These are phyloP conservation scores for Stemphylium vesicarium DNA, from an alignment of 2,329 filamentous ascomycete species.

Conservation along the genomic window DNA sequence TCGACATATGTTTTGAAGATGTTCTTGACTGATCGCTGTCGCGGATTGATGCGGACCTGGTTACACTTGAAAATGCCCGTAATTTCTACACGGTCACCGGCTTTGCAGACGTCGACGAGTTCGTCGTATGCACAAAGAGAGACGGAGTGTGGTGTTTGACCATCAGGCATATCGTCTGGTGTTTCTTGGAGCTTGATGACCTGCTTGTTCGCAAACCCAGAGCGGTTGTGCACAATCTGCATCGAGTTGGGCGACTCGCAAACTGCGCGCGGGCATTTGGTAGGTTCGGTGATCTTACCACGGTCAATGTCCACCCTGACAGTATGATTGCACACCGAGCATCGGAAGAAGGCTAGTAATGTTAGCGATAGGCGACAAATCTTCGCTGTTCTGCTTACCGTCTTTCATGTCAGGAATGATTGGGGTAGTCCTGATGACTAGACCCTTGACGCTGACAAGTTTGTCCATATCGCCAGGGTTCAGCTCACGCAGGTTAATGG, in stretches of 20 bases:
- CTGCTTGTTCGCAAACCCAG: constrained; percentile 94
- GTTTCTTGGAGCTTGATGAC: constrained; percentile 99
- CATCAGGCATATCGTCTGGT: constrained; percentile 90
- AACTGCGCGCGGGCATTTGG: constrained; percentile 79
- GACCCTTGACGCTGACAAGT: constrained; percentile 89
- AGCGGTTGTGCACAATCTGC: constrained; percentile 97
- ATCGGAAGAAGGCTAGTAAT: constrained; percentile 85
- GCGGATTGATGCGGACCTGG: constrained; percentile 90
- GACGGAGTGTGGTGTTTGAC: constrained; percentile 96
- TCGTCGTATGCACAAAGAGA: constrained; percentile 97
- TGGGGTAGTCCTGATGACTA: constrained; percentile 93
- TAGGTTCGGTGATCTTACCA: constrained; percentile 95
- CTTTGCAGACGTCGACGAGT: constrained; percentile 96
- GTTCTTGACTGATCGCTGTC: constrained; percentile 89
- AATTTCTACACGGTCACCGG: constrained; percentile 92
- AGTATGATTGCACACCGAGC: constrained; percentile 89
- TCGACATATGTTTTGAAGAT: constrained; percentile 99
- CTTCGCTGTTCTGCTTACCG: constrained; percentile 45
- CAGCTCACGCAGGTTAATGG: constrained; percentile 89
- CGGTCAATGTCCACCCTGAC: constrained; percentile 91
- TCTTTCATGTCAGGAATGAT: constrained; percentile 99
- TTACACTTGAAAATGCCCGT: constrained; percentile 97
- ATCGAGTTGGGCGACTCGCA: constrained; percentile 92
- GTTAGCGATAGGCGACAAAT: constrained; percentile 15
- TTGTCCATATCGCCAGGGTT: constrained; percentile 98